phyloP scores from a whole-genome alignment of 805 yeast species.

The Kuraishia molischiana region DNA sequence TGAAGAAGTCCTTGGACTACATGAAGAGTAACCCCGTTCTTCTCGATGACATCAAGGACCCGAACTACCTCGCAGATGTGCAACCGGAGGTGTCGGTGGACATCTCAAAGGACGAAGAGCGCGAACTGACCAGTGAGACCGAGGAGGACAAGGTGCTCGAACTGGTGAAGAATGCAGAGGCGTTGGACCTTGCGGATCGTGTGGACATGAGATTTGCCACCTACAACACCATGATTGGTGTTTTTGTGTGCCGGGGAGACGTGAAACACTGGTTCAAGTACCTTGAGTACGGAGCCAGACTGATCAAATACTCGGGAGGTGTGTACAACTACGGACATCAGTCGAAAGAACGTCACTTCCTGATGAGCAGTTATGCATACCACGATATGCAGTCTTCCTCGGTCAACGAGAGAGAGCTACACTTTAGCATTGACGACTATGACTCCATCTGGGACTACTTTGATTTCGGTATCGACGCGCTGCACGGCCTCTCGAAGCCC shows the following conservation, averaged over 20 bases:
- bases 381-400: constrained; percentile 68
- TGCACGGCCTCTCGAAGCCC: constrained; percentile 64
- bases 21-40: constrained; percentile 22
- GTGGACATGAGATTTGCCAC: constrained; percentile 48
- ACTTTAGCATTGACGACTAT: constrained; percentile 55
- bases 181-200: constrained; percentile 19
- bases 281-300: constrained; percentile 53
- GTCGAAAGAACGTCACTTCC: constrained; percentile 57
- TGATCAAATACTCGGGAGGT: constrained; percentile 57
- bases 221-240: constrained; percentile 61
- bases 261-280: constrained; percentile 66
- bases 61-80: constrained; percentile 2
- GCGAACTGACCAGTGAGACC: constrained; percentile 9
- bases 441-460: constrained; percentile 33
- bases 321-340: constrained; percentile 32
- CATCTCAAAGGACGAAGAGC: constrained; percentile 15
- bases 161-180: constrained; percentile 3
- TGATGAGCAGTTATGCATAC: constrained; percentile 69
- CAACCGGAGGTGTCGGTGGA: constrained; percentile 13
- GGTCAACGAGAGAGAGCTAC: constrained; percentile 49
- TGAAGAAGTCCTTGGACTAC: constrained; percentile 35
- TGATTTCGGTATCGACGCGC: constrained; percentile 49
- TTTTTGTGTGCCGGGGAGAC: constrained; percentile 78
- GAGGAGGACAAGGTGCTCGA: constrained; percentile 2
- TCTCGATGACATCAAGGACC: constrained; percentile 10